These are phyloP conservation scores for Insectozyma bohioensis DNA, from an alignment of 1,139 yeast species.

Conservation along the genomic window DNA sequence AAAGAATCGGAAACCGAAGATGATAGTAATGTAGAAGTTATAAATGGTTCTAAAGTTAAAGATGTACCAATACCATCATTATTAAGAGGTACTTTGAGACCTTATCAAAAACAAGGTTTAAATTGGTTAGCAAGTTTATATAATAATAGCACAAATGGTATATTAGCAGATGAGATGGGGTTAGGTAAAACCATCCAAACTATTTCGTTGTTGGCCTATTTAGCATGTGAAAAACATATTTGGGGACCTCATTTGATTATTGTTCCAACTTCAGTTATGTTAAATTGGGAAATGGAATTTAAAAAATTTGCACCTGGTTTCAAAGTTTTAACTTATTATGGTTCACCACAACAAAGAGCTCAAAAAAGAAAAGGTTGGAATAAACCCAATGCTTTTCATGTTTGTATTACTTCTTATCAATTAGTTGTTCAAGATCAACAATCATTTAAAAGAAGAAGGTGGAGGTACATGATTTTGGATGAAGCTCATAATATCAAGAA, in stretches of 20 bases:
- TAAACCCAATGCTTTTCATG: constrained; percentile 92
- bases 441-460: constrained; percentile 84
- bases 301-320: constrained; percentile 98
- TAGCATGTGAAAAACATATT: constrained; percentile 89
- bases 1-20: constrained; percentile 34
- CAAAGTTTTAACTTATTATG: constrained; percentile 92
- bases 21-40: constrained; percentile 19
- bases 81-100: constrained; percentile 80
- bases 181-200: constrained; percentile 97
- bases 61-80: constrained; percentile 71
- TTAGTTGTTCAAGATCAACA: constrained; percentile 95
- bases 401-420: constrained; percentile 95
- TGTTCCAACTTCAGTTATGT: constrained; percentile 98
- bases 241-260: constrained; percentile 99
- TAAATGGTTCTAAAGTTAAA: constrained; percentile 52
- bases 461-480: constrained; percentile 97
- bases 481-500: constrained; percentile 98
- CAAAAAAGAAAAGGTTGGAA: constrained; percentile 98
- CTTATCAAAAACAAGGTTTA: constrained; percentile 92
- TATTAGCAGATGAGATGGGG: constrained; percentile 99
- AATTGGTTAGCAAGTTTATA: constrained; percentile 96
- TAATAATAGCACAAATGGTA: constrained; percentile 92
- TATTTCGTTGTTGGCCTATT: constrained; percentile 77
- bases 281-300: constrained; percentile 99
- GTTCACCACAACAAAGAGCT: constrained; percentile 96